Percentiles rank a stretch among this genome's conserved stretches.
Evolutionary conservation across 2,329 filamentous ascomycete species (phyloP).

Genomic region (Fusarium protoensiforme): DNA sequence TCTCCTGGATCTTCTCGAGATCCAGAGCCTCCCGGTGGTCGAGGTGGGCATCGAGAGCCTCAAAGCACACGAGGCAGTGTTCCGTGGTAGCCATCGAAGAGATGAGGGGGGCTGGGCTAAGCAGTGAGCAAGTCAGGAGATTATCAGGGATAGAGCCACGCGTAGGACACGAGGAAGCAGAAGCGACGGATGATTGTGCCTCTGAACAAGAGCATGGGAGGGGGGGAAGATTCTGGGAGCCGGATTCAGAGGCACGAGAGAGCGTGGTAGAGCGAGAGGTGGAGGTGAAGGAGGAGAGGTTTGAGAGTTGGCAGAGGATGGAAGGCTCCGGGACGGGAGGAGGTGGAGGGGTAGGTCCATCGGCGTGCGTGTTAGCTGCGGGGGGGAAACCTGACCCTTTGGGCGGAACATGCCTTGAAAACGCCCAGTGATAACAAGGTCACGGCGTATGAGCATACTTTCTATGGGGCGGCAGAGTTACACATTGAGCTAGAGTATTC

Average conservation of each 20-base stretch:
- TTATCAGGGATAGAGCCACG: constrained; percentile 17
- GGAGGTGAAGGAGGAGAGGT: neutral
- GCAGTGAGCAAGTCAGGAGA: neutral
- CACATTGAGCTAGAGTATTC: neutral
- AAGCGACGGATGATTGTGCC: constrained; percentile 8
- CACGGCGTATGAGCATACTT: neutral
- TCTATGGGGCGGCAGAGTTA: neutral
- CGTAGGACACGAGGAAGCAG: constrained; percentile 16
- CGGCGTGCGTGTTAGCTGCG: neutral
- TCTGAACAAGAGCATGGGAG: constrained; percentile 25
- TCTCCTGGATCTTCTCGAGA: constrained; percentile 75
- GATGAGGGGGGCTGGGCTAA: constrained; percentile 5
- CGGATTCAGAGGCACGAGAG: constrained; percentile 7
- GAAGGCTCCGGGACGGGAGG: constrained; percentile 25
- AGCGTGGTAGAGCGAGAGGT: neutral
- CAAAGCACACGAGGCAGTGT: constrained; percentile 95
- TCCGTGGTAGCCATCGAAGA: constrained; percentile 80
- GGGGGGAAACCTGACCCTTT: neutral
- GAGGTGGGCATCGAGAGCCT: constrained; percentile 81
- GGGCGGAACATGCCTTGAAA: constrained; percentile 2
- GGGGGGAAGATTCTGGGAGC: neutral
- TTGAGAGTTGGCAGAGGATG: constrained; percentile 19
- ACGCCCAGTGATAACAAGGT: neutral
- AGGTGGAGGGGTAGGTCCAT: constrained; percentile 4
- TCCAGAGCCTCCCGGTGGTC: constrained; percentile 74